Conservation (phyloP, 768 basidiomycete genomes). For the Pleurotus pulmonarius region DNA sequence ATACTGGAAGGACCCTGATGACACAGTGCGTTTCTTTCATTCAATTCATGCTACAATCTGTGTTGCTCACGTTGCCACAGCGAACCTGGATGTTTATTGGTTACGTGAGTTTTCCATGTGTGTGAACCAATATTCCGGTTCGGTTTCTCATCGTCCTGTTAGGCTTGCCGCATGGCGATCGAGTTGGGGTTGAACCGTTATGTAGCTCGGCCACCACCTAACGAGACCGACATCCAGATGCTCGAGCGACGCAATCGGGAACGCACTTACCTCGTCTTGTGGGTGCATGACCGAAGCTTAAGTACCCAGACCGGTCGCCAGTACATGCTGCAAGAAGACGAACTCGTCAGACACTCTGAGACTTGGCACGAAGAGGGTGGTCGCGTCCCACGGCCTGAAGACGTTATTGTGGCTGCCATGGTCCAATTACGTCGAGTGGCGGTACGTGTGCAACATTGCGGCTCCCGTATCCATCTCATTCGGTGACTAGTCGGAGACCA, state of each 20-base stretch:
- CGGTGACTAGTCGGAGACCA: constrained; percentile 63
- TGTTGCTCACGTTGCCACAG: constrained; percentile 27
- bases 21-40: constrained; percentile 49
- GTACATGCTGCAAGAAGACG: constrained; percentile 89
- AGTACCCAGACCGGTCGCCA: constrained; percentile 83
- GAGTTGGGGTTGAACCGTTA: constrained; percentile 79
- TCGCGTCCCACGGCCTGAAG: constrained; percentile 61
- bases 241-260: constrained; percentile 82
- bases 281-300: constrained; percentile 82
- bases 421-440: constrained; percentile 76
- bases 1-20: constrained; percentile 88
- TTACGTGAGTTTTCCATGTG: constrained; percentile 47
- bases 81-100: constrained; percentile 88
- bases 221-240: constrained; percentile 63
- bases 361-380: constrained; percentile 70
- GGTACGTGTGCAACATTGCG: constrained; percentile 37
- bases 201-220: constrained; percentile 44
- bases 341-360: constrained; percentile 63
- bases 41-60: neutral
- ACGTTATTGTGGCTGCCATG: constrained; percentile 76
- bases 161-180: constrained; percentile 88
- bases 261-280: constrained; percentile 82
- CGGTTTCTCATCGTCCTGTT: constrained; percentile 9
- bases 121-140: neutral
- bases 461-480: neutral